Percentiles rank a stretch among this genome's conserved stretches.
Conservation (phyloP, 2,329 filamentous ascomycete genomes). For the Lojkania enalia region DNA sequence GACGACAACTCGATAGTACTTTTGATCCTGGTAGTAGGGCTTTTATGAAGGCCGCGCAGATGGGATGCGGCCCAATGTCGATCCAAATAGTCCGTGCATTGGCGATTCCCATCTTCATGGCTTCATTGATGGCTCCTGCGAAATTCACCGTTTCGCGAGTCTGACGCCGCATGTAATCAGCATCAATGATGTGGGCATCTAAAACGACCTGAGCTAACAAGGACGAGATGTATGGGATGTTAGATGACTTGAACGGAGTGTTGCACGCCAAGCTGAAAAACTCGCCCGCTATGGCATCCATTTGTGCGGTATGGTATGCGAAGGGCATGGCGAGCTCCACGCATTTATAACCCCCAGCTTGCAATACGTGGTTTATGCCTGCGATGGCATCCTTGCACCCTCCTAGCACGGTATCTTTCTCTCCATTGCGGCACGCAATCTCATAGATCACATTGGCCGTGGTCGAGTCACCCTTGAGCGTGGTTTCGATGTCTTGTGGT, state of each 20-base stretch:
- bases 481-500: constrained; percentile 1
- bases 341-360: not conserved
- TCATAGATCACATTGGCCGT: constrained; percentile 10
- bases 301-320: constrained; percentile 21
- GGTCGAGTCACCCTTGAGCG: too few relatives aligned
- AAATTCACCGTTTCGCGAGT: constrained; percentile 50
- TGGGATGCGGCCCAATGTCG: constrained; percentile 21
- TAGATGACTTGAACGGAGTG: constrained; percentile 9
- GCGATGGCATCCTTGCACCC: constrained; percentile 17
- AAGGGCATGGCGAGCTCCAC: constrained; percentile 11
- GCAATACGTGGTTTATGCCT: not conserved
- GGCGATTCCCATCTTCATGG: constrained; percentile 3
- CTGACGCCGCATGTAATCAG: constrained; percentile 17
- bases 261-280: constrained; percentile 41
- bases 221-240: constrained; percentile 34
- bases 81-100: constrained; percentile 20
- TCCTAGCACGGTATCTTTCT: constrained; percentile 29
- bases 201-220: constrained; percentile 9
- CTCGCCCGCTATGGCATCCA: constrained; percentile 48
- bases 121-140: constrained; percentile 48
- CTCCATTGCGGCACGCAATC: constrained; percentile 34
- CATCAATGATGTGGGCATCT: constrained; percentile 12
- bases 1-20: too few relatives aligned
- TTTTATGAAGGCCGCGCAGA: constrained; percentile 14
- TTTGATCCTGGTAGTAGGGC: constrained; percentile 17